phyloP scores from a whole-genome alignment of 495 filamentous ascomycete genomes.

The Aspergillus biplanus region DNA sequence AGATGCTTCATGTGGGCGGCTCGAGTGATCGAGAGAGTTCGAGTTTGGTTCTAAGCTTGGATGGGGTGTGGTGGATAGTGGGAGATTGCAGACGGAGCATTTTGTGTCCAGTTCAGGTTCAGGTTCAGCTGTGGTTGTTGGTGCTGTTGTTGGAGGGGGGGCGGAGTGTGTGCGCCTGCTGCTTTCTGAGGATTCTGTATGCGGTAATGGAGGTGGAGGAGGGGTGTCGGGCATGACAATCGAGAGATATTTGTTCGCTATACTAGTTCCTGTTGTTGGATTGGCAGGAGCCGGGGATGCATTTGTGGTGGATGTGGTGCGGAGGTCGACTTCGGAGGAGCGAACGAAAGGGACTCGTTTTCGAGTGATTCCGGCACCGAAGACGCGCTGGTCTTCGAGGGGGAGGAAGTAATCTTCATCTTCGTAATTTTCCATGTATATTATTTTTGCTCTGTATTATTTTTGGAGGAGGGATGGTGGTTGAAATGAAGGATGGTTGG shows the following conservation, averaged over 20 bases:
- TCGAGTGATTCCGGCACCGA: slow-evolving; percentile 76
- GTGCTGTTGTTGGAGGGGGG: slow-evolving; percentile 6
- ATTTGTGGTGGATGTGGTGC: slow-evolving; percentile 35
- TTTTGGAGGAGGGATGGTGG: neutral
- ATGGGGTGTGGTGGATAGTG: slow-evolving; percentile 34
- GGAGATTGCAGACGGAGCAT: slow-evolving; percentile 65
- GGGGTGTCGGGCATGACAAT: slow-evolving; percentile 61
- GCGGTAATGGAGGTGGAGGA: slow-evolving; percentile 13
- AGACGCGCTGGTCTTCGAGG: slow-evolving; percentile 72
- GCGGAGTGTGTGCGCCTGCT: slow-evolving; percentile 12
- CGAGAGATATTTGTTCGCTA: slow-evolving; percentile 70
- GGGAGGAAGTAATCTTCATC: slow-evolving; percentile 69
- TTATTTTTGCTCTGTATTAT: neutral
- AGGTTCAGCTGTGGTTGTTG: slow-evolving; percentile 1
- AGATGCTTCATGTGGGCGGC: slow-evolving; percentile 65
- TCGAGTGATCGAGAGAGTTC: slow-evolving; percentile 16
- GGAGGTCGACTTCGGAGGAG: slow-evolving; percentile 55
- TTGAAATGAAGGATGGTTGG: neutral
- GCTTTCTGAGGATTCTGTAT: slow-evolving; percentile 6
- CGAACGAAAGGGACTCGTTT: slow-evolving; percentile 83
- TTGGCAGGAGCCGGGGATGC: slow-evolving; percentile 27
- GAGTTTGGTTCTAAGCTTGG: slow-evolving; percentile 3
- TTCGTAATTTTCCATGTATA: slow-evolving; percentile 30
- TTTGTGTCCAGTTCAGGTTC: neutral
- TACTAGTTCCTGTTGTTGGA: slow-evolving; percentile 41